Conservation (phyloP, 1,284 basidiomycete genomes). For the Trichosporon ovoides region DNA sequence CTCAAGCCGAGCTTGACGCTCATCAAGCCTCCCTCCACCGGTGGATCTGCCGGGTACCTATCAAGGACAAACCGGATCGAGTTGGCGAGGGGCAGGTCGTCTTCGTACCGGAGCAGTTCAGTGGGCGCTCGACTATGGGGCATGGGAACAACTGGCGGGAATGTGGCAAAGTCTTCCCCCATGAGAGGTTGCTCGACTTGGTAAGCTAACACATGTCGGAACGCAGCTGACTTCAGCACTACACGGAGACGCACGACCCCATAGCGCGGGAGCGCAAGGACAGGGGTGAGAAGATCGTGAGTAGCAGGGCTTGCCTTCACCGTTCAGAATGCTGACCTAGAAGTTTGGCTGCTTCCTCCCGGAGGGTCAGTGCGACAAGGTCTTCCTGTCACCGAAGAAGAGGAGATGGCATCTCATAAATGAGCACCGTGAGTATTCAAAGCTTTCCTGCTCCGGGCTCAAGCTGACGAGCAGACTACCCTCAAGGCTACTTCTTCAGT, state of each 20-base stretch:
- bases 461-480: conserved; percentile 54
- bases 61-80: conserved; percentile 26
- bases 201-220: conserved; percentile 53
- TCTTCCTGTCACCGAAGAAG: conserved; percentile 67
- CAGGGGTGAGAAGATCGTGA: conserved; percentile 78
- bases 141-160: conserved; percentile 25
- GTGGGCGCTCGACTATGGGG: conserved; percentile 11
- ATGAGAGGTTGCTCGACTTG: conserved; percentile 66
- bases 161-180: conserved; percentile 80
- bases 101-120: conserved; percentile 32
- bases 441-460: neutral
- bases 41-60: conserved; percentile 60
- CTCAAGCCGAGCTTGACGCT: conserved; percentile 63
- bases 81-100: conserved; percentile 36
- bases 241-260: conserved; percentile 81
- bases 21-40: conserved; percentile 79
- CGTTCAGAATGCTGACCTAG: conserved; percentile 5
- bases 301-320: conserved; percentile 49
- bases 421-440: conserved; percentile 56
- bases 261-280: conserved; percentile 66
- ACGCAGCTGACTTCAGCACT: conserved; percentile 56
- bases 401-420: conserved; percentile 75
- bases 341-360: conserved; percentile 77
- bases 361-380: conserved; percentile 54
- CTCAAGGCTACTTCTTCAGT: conserved; percentile 78